Evolutionary conservation across 1,284 basidiomycete genomes (phyloP), one percentile per base, ranked within the genome.

Genomic region (Anthracocystis walkeri): DNA sequence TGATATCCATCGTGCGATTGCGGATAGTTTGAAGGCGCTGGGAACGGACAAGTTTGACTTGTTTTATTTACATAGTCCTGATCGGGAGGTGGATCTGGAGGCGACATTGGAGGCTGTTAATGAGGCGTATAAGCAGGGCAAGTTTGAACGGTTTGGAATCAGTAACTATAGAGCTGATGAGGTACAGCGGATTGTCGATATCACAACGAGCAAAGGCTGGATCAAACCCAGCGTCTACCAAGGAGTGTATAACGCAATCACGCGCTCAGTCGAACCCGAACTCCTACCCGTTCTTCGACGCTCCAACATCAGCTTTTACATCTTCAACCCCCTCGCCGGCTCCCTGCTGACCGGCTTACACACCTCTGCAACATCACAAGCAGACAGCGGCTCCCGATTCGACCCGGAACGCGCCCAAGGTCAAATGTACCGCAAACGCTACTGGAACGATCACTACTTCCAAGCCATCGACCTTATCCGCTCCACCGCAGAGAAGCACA

Each of bases 161-260:
- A 88, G 87, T 76, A 90, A 90, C 83, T 89, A 87, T 80, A 85
- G 78, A 5, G 76, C 72, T 7, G 87, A 89, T 88, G 90, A 91
- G 78, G 91, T 92, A 1, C 90, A 90, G 3, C 88, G 90, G 80
- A 89, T 91, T 4, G 87, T 90, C n/a, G 82, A 78, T 2, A 89
- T 91, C 62, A 90, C 89, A 84, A 87, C 86, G 46, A 82, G 86
- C 8, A 88, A 90, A 61, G 88, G 88, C 1, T 91, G 87, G 75
- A 87, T 91, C 67, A 87, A 89, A 81, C 91, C 91, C 1, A 89
- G 89, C 0, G 90, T 88, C 0, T 92, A 92, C 81, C 91, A 92
- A 82, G 91, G 90, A 4, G 51, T 82, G 4, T 82, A 82, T 68
- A 82, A 82, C 48, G 56, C 53, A 20, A 58, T 82, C 51, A 69